phyloP scores from a whole-genome alignment of 371 early-diverging fungal genomes.

The Mucor irregularis region DNA sequence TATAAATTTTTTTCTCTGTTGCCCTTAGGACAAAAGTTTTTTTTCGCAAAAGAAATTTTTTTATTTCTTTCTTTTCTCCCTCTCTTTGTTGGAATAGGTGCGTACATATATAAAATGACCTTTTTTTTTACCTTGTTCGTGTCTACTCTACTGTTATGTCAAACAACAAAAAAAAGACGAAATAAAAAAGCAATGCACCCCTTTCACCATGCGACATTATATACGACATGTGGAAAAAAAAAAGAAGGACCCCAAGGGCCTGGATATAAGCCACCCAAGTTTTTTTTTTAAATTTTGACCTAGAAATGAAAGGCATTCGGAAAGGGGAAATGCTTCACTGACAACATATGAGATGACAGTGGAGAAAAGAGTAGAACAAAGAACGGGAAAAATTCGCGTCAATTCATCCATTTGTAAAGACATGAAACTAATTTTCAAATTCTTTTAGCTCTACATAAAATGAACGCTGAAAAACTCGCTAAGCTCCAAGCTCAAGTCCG shows the following conservation, averaged over 20 bases:
- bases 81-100: constrained; percentile 29
- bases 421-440: neutral
- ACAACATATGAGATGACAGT: neutral
- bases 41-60: constrained; percentile 9
- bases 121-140: neutral
- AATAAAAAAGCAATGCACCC: neutral
- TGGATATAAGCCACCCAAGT: constrained; percentile 27
- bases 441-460: constrained; percentile 32
- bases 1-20: constrained; percentile 10
- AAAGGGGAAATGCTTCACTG: neutral
- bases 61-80: constrained; percentile 12
- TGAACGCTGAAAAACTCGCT: constrained; percentile 96
- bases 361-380: neutral
- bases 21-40: neutral
- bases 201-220: too few relatives aligned
- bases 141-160: neutral
- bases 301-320: neutral
- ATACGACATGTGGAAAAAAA: too few relatives aligned
- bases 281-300: too few relatives aligned
- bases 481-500: constrained; percentile 92
- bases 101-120: neutral
- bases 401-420: neutral
- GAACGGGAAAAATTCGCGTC: constrained; percentile 1
- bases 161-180: neutral
- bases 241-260: too few relatives aligned